These are phyloP conservation scores for Silene coronaria DNA, from an alignment of 179 eudicot species.

Conservation along the genomic window DNA sequence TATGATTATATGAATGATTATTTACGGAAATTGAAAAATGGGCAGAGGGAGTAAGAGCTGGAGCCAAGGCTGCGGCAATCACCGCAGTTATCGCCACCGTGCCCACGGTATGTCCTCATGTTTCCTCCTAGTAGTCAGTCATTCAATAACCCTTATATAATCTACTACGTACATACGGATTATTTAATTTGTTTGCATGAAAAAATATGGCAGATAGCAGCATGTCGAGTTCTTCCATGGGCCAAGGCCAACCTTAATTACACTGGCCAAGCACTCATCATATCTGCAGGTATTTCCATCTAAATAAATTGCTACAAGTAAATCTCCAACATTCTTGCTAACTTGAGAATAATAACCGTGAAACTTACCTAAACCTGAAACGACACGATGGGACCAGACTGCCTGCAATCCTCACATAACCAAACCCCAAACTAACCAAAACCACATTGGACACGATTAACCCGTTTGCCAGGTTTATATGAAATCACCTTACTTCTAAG, in stretches of 20 bases:
- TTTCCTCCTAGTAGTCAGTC: not conserved
- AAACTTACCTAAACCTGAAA: too few relatives aligned
- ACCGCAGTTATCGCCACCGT: not conserved
- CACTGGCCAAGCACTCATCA: constrained; percentile 75
- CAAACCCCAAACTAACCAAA: too few relatives aligned
- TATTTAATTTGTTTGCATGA: not conserved
- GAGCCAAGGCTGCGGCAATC: constrained; percentile 3
- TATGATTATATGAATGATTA: not conserved
- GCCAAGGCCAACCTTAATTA: constrained; percentile 79
- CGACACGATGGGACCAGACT: too few relatives aligned
- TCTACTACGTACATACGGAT: too few relatives aligned
- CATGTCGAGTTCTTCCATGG: constrained; percentile 63
- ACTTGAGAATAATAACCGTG: too few relatives aligned
- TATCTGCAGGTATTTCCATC: constrained; percentile 54
- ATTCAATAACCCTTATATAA: too few relatives aligned
- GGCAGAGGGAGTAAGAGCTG: constrained; percentile 6
- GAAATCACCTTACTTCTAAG: too few relatives aligned
- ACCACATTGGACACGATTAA: not conserved
- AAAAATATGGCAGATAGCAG: constrained; percentile 48
- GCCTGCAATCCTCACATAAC: too few relatives aligned
- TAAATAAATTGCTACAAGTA: not conserved
- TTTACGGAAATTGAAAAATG: not conserved
- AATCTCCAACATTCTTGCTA: not conserved
- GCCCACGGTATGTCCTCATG: not conserved
- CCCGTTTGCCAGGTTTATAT: not conserved